Evolutionary conservation across 805 yeast genomes (phyloP).

Genomic region (Candida succiphila): DNA sequence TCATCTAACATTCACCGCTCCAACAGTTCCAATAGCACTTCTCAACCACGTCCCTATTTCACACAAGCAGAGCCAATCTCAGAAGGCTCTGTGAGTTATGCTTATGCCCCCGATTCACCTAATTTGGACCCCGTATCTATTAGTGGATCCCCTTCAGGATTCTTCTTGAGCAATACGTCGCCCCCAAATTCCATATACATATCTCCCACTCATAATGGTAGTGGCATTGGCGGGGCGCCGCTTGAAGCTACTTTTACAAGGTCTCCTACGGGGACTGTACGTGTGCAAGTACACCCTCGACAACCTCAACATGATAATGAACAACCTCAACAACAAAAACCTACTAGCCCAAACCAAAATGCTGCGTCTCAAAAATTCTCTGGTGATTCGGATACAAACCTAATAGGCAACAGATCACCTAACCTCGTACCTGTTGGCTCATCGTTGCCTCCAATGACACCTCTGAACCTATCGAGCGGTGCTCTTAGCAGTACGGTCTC

Average conservation of each 20-base stretch:
- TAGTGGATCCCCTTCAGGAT: constrained; percentile 46
- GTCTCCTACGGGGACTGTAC: constrained; percentile 8
- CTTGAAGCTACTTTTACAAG: constrained; percentile 1
- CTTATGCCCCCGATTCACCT: constrained; percentile 38
- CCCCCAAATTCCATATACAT: constrained; percentile 36
- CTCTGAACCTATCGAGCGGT: constrained; percentile 16
- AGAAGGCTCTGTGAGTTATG: no score
- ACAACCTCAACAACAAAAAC: not conserved
- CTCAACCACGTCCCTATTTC: no score
- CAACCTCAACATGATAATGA: not conserved
- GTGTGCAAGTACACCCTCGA: constrained; percentile 4
- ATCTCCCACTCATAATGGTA: no score
- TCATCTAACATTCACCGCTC: no score
- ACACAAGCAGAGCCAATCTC: no score
- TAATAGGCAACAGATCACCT: constrained; percentile 23
- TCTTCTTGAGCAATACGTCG: constrained; percentile 42
- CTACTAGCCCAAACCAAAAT: no score
- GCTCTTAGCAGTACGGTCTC: no score
- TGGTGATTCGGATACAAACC: no score
- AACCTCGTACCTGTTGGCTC: constrained; percentile 23
- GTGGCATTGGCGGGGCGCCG: no score
- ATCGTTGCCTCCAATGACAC: constrained; percentile 29
- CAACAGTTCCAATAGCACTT: no score
- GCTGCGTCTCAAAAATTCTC: no score
- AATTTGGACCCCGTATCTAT: constrained; percentile 39